Percentiles rank a stretch among this genome's conserved stretches.
Evolutionary conservation across 345 rosid genomes (phyloP).

Genomic region (rapeseed (Brassica napus)): Da-Ae NC_063450.1:53944001-53944500

Average conservation of each 20-base stretch:
- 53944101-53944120: slow-evolving; percentile 8
- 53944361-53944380: slow-evolving; percentile 80
- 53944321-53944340: slow-evolving; percentile 26
- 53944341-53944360: slow-evolving; percentile 61
- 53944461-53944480: slow-evolving; percentile 52
- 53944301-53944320: not conserved
- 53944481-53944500: slow-evolving; percentile 63
- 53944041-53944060: slow-evolving; percentile 2
- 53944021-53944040: slow-evolving; percentile 8
- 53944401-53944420: slow-evolving; percentile 49
- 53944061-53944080: slow-evolving; percentile 7
- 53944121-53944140: not conserved
- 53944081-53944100: slow-evolving; percentile 15
- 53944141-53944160: slow-evolving; percentile 5
- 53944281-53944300: not conserved
- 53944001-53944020: not conserved
- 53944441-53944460: slow-evolving; percentile 53
- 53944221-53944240: slow-evolving; percentile 16
- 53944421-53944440: slow-evolving; percentile 54
- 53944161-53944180: slow-evolving; percentile 5
- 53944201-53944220: slow-evolving; percentile 2
- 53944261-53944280: not conserved
- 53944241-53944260: not conserved
- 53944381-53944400: slow-evolving; percentile 53
- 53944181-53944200: not conserved